phyloP scores from a whole-genome alignment of 2,329 filamentous ascomycete genomes.

The Trichoderma sp. region DNA sequence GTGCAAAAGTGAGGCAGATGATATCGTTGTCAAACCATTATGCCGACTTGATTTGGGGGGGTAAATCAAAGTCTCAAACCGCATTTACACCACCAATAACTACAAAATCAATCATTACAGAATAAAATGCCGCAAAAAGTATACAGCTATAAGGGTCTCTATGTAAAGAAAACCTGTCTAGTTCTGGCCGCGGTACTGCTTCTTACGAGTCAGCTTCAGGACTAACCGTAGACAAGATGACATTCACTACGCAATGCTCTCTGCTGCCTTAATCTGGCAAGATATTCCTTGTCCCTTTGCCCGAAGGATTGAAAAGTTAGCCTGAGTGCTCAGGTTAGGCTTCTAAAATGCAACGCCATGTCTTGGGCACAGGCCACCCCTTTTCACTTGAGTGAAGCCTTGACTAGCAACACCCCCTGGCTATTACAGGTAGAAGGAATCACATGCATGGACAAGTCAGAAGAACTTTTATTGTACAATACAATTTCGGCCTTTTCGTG shows the following conservation, averaged over 20 bases:
- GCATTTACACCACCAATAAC: not conserved
- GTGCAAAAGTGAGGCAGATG: not conserved
- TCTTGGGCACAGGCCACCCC: not conserved
- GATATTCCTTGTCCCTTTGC: not conserved
- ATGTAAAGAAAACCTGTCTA: fast-evolving
- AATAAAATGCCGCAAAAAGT: not conserved
- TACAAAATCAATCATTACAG: not conserved
- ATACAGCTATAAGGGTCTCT: not conserved
- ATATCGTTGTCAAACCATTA: not conserved
- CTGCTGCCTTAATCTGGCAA: not conserved
- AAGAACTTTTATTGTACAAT: not conserved
- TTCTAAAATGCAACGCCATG: not conserved
- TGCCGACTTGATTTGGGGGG: not conserved
- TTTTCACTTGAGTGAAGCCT: not conserved
- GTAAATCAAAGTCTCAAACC: not conserved
- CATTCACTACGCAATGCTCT: not conserved
- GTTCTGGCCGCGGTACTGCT: not conserved
- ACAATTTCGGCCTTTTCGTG: not conserved
- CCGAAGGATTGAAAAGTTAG: not conserved
- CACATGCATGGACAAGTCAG: not conserved
- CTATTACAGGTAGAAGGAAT: not conserved
- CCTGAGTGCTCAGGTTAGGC: not conserved
- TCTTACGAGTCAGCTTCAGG: not conserved
- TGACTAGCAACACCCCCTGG: not conserved
- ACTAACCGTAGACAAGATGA: not conserved